Evolutionary conservation across 2,329 filamentous ascomycete species (phyloP).

Genomic region (Pseudopyricularia cyperi): DNA sequence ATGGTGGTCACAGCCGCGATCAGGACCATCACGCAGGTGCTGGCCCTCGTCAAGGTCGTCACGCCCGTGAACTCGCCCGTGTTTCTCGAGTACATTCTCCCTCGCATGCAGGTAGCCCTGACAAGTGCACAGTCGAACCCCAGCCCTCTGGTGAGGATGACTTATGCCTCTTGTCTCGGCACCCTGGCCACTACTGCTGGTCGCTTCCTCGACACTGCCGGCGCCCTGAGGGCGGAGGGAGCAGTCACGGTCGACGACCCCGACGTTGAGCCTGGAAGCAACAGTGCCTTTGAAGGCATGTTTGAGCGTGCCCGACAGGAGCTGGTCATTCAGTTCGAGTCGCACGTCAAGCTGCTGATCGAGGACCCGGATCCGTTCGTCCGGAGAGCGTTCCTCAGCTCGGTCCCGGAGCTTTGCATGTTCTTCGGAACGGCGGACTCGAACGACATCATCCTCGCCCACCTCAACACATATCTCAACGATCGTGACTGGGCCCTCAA

Average conservation of each 20-base stretch:
- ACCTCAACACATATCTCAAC: slow-evolving; percentile 94
- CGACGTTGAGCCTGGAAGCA: slow-evolving; percentile 56
- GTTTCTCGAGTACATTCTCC: slow-evolving; percentile 55
- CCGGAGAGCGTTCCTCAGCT: slow-evolving; percentile 78
- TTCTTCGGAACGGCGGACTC: slow-evolving; percentile 89
- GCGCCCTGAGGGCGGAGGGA: slow-evolving; percentile 68
- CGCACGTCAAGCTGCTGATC: slow-evolving; percentile 77
- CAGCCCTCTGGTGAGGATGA: slow-evolving; percentile 65
- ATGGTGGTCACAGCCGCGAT: slow-evolving; percentile 77
- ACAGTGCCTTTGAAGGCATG: slow-evolving; percentile 60
- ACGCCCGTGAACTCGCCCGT: slow-evolving; percentile 64
- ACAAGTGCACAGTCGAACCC: slow-evolving; percentile 35
- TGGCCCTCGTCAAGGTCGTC: slow-evolving; percentile 77
- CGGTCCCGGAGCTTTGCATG: slow-evolving; percentile 81
- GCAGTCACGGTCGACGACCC: slow-evolving; percentile 66
- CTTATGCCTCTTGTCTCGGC: slow-evolving; percentile 85
- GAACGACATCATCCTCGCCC: slow-evolving; percentile 90
- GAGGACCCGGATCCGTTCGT: slow-evolving; percentile 80
- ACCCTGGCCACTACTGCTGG: slow-evolving; percentile 77
- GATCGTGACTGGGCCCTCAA: slow-evolving; percentile 94
- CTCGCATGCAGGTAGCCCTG: slow-evolving; percentile 44
- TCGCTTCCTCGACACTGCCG: slow-evolving; percentile 80
- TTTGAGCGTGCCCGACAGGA: slow-evolving; percentile 82
- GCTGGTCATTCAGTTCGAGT: slow-evolving; percentile 71
- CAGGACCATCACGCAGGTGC: slow-evolving; percentile 74